Base-by-base conservation (phyloP, 1,139 yeast species). In the Diutina rugosa region DNA sequence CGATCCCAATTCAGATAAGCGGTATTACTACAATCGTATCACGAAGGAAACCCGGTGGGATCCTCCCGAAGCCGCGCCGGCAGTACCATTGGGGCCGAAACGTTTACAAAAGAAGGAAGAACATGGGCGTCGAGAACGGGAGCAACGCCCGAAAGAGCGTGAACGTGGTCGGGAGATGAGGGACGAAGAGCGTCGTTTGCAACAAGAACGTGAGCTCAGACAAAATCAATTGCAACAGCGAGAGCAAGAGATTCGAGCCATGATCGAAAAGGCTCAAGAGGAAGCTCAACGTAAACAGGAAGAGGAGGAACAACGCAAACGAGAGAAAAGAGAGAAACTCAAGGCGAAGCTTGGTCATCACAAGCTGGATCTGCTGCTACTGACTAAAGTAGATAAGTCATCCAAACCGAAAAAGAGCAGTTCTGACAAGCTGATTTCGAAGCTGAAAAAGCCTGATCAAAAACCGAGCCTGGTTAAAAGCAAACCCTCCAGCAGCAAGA, bases 21-120 rank as follows among this genome's bases (percentile, higher is more conserved):
- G 65, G 5, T 86, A 85, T 65, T 87, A 80, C 65, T 85, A 73
- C 69, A 79, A 85, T 64, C 68, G 78, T 51, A 72, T 66, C 16
- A 67, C 72, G 48, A 73, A 74, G 51, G 62, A 71, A 18, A 77
- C 84, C 0, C 77, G 77, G 55, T 86, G 93, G 91, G 84, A 80
- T 14, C 70, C 70, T 56, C 90, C 90, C 1, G 62, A 12, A 12
- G n/a, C 61, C 55, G 62, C 59, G 3, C 57, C 64, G 0, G n/a
- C 41, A 10, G 63, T 65, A 3, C 73, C 73, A 1, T 63, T 61
- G 16, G 69, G 73, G 10, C 71, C 74, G 44, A 35, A 62, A 63
- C 57, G 59, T 30, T 55, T 58, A 28, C 57, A 61, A 56, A 59
- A 59, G 35, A 58, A 66, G 56, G 53, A 62, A 56, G 57, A 66